Evolutionary conservation across 78 protist species (phyloP).

Genomic region (Speleostelium caveatum): DNA sequence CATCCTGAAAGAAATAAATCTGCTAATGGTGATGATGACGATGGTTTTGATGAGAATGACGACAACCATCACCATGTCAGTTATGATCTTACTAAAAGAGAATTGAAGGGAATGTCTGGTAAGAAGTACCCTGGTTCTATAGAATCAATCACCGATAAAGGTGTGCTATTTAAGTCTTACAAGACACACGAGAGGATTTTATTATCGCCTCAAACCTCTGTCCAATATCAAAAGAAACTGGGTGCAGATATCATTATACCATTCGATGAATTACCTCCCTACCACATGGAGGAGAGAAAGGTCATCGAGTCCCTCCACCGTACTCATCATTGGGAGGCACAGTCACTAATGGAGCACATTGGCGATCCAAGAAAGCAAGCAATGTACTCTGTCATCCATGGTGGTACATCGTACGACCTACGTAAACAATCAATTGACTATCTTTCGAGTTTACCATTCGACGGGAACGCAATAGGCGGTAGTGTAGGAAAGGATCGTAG

Average conservation of each 20-base stretch:
- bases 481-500: conserved; percentile 81
- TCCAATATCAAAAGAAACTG: conserved; percentile 80
- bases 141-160: conserved; percentile 63
- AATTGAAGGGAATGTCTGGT: conserved; percentile 84
- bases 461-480: conserved; percentile 89
- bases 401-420: conserved; percentile 82
- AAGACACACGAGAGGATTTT: conserved; percentile 4
- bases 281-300: conserved; percentile 40
- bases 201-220: conserved; percentile 80
- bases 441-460: conserved; percentile 71
- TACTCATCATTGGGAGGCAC: conserved; percentile 89
- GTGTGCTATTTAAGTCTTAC: conserved; percentile 75
- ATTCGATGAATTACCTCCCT: conserved; percentile 88
- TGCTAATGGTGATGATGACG: neutral
- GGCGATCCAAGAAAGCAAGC: conserved; percentile 85
- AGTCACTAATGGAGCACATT: conserved; percentile 75
- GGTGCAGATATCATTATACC: conserved; percentile 91
- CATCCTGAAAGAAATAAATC: conserved; percentile 34
- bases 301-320: conserved; percentile 79
- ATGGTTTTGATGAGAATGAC: neutral
- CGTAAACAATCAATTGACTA: conserved; percentile 69
- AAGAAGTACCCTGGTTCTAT: conserved; percentile 67
- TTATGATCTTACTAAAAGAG: conserved; percentile 42
- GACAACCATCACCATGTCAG: neutral
- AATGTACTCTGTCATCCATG: conserved; percentile 89